Percentiles rank a stretch among this genome's conserved stretches.
These are phyloP conservation scores for Phlebiopsis gigantea DNA, from an alignment of 768 basidiomycete genomes.

Conservation along the genomic window DNA sequence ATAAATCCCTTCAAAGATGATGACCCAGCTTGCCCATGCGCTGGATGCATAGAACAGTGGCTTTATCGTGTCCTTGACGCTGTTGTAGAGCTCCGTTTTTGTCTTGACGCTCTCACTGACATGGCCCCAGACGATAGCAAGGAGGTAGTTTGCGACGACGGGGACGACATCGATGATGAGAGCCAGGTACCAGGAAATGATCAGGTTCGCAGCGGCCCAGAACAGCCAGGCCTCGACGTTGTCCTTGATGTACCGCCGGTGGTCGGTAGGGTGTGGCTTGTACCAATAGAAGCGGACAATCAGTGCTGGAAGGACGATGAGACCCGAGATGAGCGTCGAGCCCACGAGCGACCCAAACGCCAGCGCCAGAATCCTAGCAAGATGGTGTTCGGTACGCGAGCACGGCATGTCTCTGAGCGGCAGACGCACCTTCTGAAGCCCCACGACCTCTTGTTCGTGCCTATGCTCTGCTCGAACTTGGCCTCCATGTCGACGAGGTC, in stretches of 20 bases:
- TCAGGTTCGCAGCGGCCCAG: constrained; percentile 74
- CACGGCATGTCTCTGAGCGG: background rate
- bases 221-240: constrained; percentile 77
- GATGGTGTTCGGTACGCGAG: background rate
- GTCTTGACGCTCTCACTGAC: constrained; percentile 65
- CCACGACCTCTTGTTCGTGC: constrained; percentile 42
- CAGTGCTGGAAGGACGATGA: constrained; percentile 58
- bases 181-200: constrained; percentile 77
- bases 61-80: constrained; percentile 64
- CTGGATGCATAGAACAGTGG: constrained; percentile 70
- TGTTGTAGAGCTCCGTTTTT: constrained; percentile 62
- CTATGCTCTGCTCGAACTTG: constrained; percentile 59
- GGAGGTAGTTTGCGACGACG: constrained; percentile 41
- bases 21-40: constrained; percentile 68
- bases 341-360: constrained; percentile 73
- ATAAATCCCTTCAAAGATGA: constrained; percentile 68
- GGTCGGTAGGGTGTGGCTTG: constrained; percentile 47
- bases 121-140: constrained; percentile 68
- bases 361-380: constrained; percentile 47
- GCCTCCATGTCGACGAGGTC: constrained; percentile 68
- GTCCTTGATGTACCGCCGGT: constrained; percentile 55
- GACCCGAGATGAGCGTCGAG: constrained; percentile 56
- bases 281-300: constrained; percentile 70
- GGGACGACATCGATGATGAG: constrained; percentile 68
- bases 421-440: constrained; percentile 46